Evolutionary conservation across 2,329 filamentous ascomycete species (phyloP).

Genomic region (Cryphonectria nitschkei): DNA sequence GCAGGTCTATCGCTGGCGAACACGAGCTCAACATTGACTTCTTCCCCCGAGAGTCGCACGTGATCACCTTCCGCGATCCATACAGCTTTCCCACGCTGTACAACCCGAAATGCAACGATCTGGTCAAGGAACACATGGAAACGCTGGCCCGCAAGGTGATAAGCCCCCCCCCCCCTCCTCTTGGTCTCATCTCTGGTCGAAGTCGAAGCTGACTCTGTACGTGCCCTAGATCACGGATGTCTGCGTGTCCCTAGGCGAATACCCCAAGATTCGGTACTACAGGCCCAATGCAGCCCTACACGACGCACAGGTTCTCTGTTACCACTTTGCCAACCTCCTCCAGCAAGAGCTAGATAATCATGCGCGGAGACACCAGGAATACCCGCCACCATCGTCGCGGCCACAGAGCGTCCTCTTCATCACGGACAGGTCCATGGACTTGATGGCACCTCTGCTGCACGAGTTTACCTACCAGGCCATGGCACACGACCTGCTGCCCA

Average conservation of each 20-base stretch:
- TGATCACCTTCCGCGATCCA: conserved; percentile 90
- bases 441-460: conserved; percentile 84
- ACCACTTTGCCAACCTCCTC: conserved; percentile 86
- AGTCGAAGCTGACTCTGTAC: conserved; percentile 28
- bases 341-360: conserved; percentile 92
- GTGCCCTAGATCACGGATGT: conserved; percentile 72
- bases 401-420: conserved; percentile 85
- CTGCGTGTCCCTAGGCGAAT: conserved; percentile 91
- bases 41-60: conserved; percentile 85
- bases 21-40: conserved; percentile 86
- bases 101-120: conserved; percentile 84
- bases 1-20: conserved; percentile 69
- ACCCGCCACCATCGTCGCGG: conserved; percentile 76
- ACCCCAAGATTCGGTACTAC: conserved; percentile 92
- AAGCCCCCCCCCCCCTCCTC: background rate
- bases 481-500: conserved; percentile 89
- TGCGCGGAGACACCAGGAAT: conserved; percentile 80
- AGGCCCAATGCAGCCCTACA: conserved; percentile 74
- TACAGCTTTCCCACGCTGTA: conserved; percentile 94
- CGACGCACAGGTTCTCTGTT: conserved; percentile 85
- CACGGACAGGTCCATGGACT: conserved; percentile 90
- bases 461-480: conserved; percentile 99
- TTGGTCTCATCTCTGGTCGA: background rate
- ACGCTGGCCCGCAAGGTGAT: conserved; percentile 82
- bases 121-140: conserved; percentile 84